Evolutionary conservation across 805 yeast species (phyloP), one percentile per base, ranked within the genome.

Genomic region (Candida xiaguanensis): DNA sequence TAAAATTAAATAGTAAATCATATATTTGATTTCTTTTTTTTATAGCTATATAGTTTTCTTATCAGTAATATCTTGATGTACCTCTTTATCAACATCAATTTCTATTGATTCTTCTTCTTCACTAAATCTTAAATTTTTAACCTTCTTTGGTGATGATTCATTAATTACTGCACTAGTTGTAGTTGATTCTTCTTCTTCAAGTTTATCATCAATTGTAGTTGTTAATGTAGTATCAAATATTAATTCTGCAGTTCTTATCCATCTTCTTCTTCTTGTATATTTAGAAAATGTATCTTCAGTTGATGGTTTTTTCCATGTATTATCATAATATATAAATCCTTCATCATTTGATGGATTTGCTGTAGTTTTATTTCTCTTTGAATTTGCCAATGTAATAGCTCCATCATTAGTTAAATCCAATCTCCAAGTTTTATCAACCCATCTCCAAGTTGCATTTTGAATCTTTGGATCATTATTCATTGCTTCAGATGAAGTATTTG

Each of bases 361-460:
- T 0, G 79, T 74, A 5, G 80, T 70, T 51, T 72, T 67, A 3
- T 65, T 56, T 20, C 72, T 71, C 50, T 80, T 80, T 11, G 81
- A 68, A 36, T 79, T 77, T 17, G 85, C 72, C 44, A 85, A 67
- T 38, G 82, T 85, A 24, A 89, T 74, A 2, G 95, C 81, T 2
- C 95, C 95, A 56, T 87, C 95, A 51, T 86, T 88, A 11, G 95
- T 82, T 49, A 86, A 67, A 63, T 91, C 99, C 43, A 90, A 70
- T 50, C 90, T 70, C 99, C 99, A 91, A 1, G 89, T 75, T 55
- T 78, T 78, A 59, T 93, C 98, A 14, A 90, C 87, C 98, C 98
- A 93, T 56, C 85, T 75, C 98, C 98, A 93, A 15, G 73, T 70
- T 71, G 90, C 80, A 6, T 85, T 87, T 4, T 80, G 72, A 30